Conservation (phyloP, 805 yeast species). For the Candida incommunis region DNA sequence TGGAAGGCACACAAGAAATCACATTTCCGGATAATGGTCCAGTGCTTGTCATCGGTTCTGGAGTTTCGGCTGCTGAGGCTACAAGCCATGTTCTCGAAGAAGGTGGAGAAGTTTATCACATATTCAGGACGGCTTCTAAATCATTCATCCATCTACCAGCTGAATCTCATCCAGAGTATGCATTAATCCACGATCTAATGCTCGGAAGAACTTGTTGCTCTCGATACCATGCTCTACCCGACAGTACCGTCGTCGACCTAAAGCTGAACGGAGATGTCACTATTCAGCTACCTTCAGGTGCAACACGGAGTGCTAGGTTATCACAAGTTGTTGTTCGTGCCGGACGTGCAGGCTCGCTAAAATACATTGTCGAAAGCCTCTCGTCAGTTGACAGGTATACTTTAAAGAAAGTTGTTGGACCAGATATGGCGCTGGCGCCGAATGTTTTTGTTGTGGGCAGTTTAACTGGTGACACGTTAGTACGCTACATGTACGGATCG, state of each 20-base stretch:
- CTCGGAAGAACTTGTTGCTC: not conserved
- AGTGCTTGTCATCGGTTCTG: not conserved
- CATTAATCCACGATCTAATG: not conserved
- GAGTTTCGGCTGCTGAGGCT: not conserved
- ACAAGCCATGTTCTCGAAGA: not conserved
- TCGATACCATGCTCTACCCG: not conserved
- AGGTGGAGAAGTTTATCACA: not conserved
- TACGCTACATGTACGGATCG: not conserved
- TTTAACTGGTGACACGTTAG: not conserved
- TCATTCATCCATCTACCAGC: not conserved
- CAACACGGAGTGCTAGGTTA: not conserved
- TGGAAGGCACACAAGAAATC: not conserved
- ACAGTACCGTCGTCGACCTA: not conserved
- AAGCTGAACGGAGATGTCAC: not conserved
- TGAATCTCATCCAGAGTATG: not conserved
- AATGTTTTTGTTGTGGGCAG: not conserved
- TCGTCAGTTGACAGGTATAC: not conserved
- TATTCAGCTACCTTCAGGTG: not conserved
- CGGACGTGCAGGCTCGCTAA: not conserved
- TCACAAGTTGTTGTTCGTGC: not conserved
- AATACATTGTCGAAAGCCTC: not conserved
- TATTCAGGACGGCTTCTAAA: not conserved
- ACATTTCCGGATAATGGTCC: not conserved
- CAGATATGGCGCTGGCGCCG: not conserved
- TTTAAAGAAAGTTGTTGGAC: not conserved